Evolutionary conservation across 768 basidiomycete species (phyloP), one percentile per base, ranked within the genome.

Genomic region (Termitomyces sp.): DNA sequence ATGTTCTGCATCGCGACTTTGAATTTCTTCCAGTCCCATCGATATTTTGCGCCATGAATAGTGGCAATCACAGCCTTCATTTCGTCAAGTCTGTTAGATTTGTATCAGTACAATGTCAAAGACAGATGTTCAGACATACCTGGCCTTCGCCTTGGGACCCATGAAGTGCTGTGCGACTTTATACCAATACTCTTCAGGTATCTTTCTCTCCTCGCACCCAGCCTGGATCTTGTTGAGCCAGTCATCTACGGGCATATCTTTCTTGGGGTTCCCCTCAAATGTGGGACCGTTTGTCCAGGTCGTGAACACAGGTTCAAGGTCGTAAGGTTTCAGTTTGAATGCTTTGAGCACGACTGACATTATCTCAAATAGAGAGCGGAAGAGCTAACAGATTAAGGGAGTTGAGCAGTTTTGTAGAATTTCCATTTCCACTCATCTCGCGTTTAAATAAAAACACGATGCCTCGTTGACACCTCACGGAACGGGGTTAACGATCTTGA

Each of bases 21-120:
- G 73, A 86, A 91, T 61, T 83, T 88, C 73, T 89, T 88, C 89
- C 89, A 91, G 57, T 79, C 85, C 89, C 89, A 91, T 47, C 82
- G 76, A 64, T 91, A 91, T 61, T 82, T 85, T 13, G 87, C 87
- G 11, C 87, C 89, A 57, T 90, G 80, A 59, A 91, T 80, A 64
- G 88, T 82, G 38, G 78, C 73, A 73, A 91, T 80, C 54, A 91
- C 86, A 41, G 78, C 79, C 70, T 89, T 89, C 54, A 91, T 70
- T 62, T 90, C 88, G 31, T 79, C 72, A 56, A 91, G 71, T 54
- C 84, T 81, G 47, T 23, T 16, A 12, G 16, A 38, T 36, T 49
- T 29, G 29, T 10, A 13, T 41, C 4, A 23, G 9, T 25, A 31
- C 39, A 2, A 52, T 25, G 11, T 35, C 11, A 7, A 22, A 6